Evolutionary conservation across 1,139 yeast genomes (phyloP).

Genomic region (Maudiozyma humilis): DNA sequence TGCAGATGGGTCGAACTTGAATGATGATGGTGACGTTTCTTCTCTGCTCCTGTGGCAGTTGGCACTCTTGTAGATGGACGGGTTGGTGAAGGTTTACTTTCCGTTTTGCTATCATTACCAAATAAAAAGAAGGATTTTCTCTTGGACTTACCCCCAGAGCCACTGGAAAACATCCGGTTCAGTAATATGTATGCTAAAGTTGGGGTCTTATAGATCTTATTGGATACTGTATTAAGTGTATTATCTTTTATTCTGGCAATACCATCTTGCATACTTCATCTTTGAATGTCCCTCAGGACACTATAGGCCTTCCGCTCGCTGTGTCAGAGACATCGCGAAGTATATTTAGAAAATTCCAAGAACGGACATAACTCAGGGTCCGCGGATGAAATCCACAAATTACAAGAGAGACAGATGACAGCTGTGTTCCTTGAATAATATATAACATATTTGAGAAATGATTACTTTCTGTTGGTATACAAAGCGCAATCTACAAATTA

Average conservation of each 20-base stretch:
- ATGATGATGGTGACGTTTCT: background rate
- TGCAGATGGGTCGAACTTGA: background rate
- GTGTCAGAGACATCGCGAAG: background rate
- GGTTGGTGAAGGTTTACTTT: background rate
- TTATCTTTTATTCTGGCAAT: background rate
- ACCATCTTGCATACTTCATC: background rate
- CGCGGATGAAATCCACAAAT: no score
- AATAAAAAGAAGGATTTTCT: conserved; percentile 24
- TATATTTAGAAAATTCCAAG: background rate
- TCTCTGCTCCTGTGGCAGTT: background rate
- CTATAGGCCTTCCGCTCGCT: background rate
- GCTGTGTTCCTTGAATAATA: no score
- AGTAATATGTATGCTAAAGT: no score
- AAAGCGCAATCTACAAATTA: no score
- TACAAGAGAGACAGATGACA: no score
- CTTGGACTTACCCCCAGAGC: conserved; percentile 13
- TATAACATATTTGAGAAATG: no score
- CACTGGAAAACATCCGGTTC: conserved; percentile 16
- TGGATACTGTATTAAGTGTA: no score
- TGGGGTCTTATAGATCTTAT: no score
- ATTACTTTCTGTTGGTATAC: no score
- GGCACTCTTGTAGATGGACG: background rate
- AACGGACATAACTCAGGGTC: background rate
- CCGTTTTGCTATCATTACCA: conserved; percentile 13
- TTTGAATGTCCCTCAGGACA: background rate